Base-by-base conservation (phyloP, 768 basidiomycete species). In the Russula lepida region DNA sequence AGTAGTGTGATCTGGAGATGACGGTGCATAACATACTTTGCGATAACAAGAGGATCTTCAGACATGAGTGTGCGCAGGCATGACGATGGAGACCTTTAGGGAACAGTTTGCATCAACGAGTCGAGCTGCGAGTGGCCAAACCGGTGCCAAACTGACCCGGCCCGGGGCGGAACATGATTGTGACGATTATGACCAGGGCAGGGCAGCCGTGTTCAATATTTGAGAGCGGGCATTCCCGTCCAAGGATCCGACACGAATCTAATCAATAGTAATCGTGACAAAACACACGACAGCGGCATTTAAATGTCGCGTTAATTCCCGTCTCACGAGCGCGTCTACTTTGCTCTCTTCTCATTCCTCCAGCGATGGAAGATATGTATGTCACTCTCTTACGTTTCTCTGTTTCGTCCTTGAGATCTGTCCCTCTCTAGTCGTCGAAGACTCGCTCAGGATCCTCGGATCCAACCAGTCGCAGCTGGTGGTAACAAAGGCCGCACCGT, bases 31-130 rank as follows among this genome's bases (percentile, higher is more conserved):
- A 52, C 66, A 46, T 64, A 74, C 78, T 73, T 75, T 53, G 74
- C 71, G 25, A 79, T 71, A 50, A 71, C 68, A 25, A 69, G 69
- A 47, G 76, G 71, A 66, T 75, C 72, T 68, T 78, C 78, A 21
- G 75, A 72, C 77, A 78, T 78, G 56, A 37, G 56, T 17, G 23
- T 41, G 41, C 58, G 56, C 52, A 63, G 48, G 46, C 64, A 67
- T 65, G 57, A 56, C 48, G 44, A 27, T 49, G 25, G 25, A 47
- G 8, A 25, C 15, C 9, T 19, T 48, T 44, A 55, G 32, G 48
- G 47, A 25, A 17, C 41, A 25, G 33, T 35, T 44, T 49, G 33
- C 54, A 50, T 64, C 7, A 54, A 51, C 52, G 41, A 51, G 37
- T 51, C n/a, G 49, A 25, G 46, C 46, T 47, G 46, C 19, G 46